phyloP scores from a whole-genome alignment of 1,284 basidiomycete genomes.

The Papiliotrema fonsecae region DNA sequence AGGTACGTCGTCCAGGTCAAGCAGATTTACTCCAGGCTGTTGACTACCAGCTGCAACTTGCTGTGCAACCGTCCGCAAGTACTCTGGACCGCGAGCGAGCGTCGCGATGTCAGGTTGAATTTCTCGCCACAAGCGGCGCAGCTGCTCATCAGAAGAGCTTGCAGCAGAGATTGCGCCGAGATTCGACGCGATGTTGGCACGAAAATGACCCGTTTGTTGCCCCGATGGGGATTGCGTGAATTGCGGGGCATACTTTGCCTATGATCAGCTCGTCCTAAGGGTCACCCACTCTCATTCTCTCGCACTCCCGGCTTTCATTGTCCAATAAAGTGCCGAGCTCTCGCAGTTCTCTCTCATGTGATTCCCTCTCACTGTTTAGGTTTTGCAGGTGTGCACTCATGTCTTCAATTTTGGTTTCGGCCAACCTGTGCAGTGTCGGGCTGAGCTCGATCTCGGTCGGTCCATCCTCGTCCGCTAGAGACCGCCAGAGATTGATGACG shows the following conservation, averaged over 20 bases:
- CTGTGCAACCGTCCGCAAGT: slow-evolving; percentile 63
- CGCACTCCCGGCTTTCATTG: slow-evolving; percentile 73
- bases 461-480: slow-evolving; percentile 62
- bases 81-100: slow-evolving; percentile 50
- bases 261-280: neutral
- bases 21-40: slow-evolving; percentile 48
- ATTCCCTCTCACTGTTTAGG: slow-evolving; percentile 60
- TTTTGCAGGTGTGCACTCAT: slow-evolving; percentile 54
- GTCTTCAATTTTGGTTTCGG: slow-evolving; percentile 65
- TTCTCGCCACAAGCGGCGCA: slow-evolving; percentile 67
- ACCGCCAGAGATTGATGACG: slow-evolving; percentile 68
- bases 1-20: slow-evolving; percentile 62
- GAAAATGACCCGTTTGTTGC: slow-evolving; percentile 62
- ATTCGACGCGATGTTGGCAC: slow-evolving; percentile 78
- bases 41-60: slow-evolving; percentile 55
- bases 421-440: slow-evolving; percentile 67
- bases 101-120: slow-evolving; percentile 65
- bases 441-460: slow-evolving; percentile 56
- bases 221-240: slow-evolving; percentile 89
- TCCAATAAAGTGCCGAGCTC: slow-evolving; percentile 63
- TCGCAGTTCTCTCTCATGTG: slow-evolving; percentile 61
- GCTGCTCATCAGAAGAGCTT: slow-evolving; percentile 69
- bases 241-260: slow-evolving; percentile 73
- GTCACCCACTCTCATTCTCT: slow-evolving; percentile 60
- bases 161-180: slow-evolving; percentile 71